A percentile compares a stretch with the other conserved stretches of the same genome.
These are phyloP conservation scores for Amauroascus verrucosus DNA, from an alignment of 2,329 filamentous ascomycete species.

Conservation along the genomic window DNA sequence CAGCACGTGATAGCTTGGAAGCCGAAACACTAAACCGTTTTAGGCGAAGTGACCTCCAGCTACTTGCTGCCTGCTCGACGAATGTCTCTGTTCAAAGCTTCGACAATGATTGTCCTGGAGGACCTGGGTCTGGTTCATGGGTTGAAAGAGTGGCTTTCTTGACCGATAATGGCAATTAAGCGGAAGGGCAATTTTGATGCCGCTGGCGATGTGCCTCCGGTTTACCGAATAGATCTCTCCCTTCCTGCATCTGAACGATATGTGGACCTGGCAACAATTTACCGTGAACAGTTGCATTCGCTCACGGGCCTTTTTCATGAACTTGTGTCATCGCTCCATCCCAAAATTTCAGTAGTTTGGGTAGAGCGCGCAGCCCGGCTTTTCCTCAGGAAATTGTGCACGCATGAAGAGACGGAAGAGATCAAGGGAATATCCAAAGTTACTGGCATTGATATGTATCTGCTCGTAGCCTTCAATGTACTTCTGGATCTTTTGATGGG, in stretches of 20 bases:
- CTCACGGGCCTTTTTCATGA: conserved; percentile 45
- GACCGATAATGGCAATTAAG: not conserved
- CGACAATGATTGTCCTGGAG: not conserved
- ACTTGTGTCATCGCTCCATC: conserved; percentile 31
- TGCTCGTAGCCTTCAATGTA: conserved; percentile 54
- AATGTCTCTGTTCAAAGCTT: not conserved
- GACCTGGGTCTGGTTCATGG: not conserved
- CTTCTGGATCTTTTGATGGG: conserved; percentile 55
- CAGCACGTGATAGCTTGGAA: no score
- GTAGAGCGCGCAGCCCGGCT: conserved; percentile 36
- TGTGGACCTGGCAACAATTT: conserved; percentile 38
- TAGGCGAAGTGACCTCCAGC: no score
- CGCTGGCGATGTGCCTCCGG: conserved; percentile 24
- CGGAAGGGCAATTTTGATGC: not conserved
- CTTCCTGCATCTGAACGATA: conserved; percentile 46
- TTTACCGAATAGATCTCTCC: conserved; percentile 46
- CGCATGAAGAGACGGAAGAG: conserved; percentile 50
- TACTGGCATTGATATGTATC: conserved; percentile 46
- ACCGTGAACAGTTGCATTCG: conserved; percentile 35
- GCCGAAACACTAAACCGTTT: no score
- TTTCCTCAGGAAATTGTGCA: conserved; percentile 43
- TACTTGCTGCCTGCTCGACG: not conserved
- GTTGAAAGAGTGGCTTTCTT: not conserved
- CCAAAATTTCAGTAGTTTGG: conserved; percentile 20
- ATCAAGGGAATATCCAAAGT: conserved; percentile 47